Percentiles rank a stretch among this genome's conserved stretches.
Evolutionary conservation across 202 grass and related monocot genomes (phyloP).

Genomic region (Setaria viridis): DNA sequence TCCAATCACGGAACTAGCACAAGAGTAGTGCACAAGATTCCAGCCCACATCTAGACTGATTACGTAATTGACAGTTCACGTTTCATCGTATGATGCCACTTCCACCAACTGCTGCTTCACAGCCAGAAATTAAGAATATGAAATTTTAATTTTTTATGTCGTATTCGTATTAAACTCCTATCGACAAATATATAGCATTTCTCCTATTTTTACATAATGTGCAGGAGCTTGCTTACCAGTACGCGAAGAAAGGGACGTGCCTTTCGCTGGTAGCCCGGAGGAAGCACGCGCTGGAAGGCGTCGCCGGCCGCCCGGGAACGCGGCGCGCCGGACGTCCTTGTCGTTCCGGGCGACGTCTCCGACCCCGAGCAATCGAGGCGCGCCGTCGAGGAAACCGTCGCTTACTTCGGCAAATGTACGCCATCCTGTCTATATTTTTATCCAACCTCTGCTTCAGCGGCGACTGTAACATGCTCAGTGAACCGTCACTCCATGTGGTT

Average conservation of each 20-base stretch:
- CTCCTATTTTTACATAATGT: no score
- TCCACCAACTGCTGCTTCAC: no score
- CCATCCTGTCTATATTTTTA: background rate
- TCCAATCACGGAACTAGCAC: background rate
- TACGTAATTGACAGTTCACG: no score
- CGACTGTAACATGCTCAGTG: no score
- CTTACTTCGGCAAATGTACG: constrained; percentile 65
- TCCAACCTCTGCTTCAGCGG: no score
- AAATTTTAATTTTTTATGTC: no score
- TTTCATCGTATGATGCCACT: no score
- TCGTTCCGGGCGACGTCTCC: constrained; percentile 59
- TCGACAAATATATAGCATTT: no score
- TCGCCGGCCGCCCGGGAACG: constrained; percentile 43
- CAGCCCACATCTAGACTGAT: no score
- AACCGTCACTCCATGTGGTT: background rate
- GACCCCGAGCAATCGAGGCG: constrained; percentile 49
- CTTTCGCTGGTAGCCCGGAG: constrained; percentile 62
- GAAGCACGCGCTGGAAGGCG: constrained; percentile 56
- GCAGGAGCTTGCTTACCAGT: constrained; percentile 63
- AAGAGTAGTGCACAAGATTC: no score
- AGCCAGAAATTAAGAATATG: no score
- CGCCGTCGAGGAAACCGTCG: constrained; percentile 53
- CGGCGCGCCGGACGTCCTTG: constrained; percentile 58
- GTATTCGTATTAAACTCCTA: no score
- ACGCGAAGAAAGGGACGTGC: constrained; percentile 55